These are phyloP conservation scores for Nissolia schottii DNA, from an alignment of 306 rosid species.

Conservation along the genomic window DNA sequence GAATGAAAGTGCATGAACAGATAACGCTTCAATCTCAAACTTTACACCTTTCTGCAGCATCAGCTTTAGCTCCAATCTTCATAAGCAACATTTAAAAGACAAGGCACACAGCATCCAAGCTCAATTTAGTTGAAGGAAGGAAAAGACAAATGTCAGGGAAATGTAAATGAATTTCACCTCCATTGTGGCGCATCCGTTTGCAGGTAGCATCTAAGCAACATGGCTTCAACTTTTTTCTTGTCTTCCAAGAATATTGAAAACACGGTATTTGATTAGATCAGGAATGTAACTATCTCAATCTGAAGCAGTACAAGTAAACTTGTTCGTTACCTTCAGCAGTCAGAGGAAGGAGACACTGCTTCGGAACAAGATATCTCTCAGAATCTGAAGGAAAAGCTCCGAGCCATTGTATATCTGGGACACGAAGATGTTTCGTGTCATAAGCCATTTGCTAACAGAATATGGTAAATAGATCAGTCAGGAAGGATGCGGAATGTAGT, in stretches of 20 bases:
- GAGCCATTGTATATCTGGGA: slow-evolving; percentile 79
- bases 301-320: background rate
- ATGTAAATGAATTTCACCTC: slow-evolving; percentile 53
- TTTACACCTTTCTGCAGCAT: slow-evolving; percentile 83
- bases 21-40: slow-evolving; percentile 91
- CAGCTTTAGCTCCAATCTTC: slow-evolving; percentile 62
- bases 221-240: slow-evolving; percentile 65
- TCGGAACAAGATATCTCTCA: slow-evolving; percentile 65
- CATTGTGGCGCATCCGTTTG: slow-evolving; percentile 71
- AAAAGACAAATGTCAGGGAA: background rate
- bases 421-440: slow-evolving; percentile 68
- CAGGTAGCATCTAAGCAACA: slow-evolving; percentile 80
- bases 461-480: slow-evolving; percentile 15
- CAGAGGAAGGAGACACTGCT: slow-evolving; percentile 80
- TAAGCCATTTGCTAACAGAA: slow-evolving; percentile 81
- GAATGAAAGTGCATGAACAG: slow-evolving; percentile 63
- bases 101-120: background rate
- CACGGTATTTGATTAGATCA: background rate
- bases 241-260: slow-evolving; percentile 43
- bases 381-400: slow-evolving; percentile 87
- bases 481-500: background rate
- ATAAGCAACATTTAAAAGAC: slow-evolving; percentile 7
- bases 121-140: slow-evolving; percentile 20
- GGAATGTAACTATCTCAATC: background rate
- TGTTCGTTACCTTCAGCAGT: slow-evolving; percentile 56